These are phyloP conservation scores for Purpureocillium lavendulum DNA, from an alignment of 2,329 filamentous ascomycete species.

Conservation along the genomic window DNA sequence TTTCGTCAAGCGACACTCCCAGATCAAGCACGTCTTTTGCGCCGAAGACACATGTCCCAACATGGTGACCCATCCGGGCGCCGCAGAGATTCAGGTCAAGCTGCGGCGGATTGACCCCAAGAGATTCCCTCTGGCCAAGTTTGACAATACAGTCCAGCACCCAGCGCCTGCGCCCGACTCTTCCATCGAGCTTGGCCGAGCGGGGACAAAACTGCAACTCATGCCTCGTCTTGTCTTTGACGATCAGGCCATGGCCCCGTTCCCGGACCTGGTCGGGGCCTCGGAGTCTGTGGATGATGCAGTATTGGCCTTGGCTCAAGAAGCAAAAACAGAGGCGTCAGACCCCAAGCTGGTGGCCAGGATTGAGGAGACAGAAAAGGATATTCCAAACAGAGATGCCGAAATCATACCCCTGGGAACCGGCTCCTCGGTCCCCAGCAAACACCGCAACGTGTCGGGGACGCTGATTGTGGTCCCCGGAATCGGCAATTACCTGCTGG, in stretches of 20 bases:
- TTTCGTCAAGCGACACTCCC: slow-evolving; percentile 57
- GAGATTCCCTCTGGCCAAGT: slow-evolving; percentile 63
- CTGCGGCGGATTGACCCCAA: slow-evolving; percentile 65
- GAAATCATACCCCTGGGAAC: slow-evolving; percentile 87
- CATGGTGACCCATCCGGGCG: slow-evolving; percentile 60
- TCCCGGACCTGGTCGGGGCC: slow-evolving; percentile 37
- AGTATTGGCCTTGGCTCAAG: slow-evolving; percentile 44
- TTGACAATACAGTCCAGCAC: slow-evolving; percentile 40
- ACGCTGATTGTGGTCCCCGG: slow-evolving; percentile 79
- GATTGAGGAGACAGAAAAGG: slow-evolving; percentile 46
- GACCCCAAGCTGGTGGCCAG: slow-evolving; percentile 36
- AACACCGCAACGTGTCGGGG: slow-evolving; percentile 90
- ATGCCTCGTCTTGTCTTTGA: slow-evolving; percentile 38
- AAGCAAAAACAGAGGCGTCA: slow-evolving; percentile 32
- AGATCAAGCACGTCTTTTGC: slow-evolving; percentile 69
- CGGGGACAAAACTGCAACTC: slow-evolving; percentile 36
- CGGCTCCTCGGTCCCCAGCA: slow-evolving; percentile 81
- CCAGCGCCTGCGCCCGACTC: slow-evolving; percentile 13
- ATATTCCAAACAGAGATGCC: slow-evolving; percentile 64
- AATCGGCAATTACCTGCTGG: slow-evolving; percentile 80
- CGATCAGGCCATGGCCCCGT: slow-evolving; percentile 35
- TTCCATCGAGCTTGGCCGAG: slow-evolving; percentile 28
- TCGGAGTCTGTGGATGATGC: slow-evolving; percentile 26
- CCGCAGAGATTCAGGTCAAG: slow-evolving; percentile 57
- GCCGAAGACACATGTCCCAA: slow-evolving; percentile 69